phyloP scores from a whole-genome alignment of 2,329 filamentous ascomycete genomes.

The Fusarium euwallaceae region DNA sequence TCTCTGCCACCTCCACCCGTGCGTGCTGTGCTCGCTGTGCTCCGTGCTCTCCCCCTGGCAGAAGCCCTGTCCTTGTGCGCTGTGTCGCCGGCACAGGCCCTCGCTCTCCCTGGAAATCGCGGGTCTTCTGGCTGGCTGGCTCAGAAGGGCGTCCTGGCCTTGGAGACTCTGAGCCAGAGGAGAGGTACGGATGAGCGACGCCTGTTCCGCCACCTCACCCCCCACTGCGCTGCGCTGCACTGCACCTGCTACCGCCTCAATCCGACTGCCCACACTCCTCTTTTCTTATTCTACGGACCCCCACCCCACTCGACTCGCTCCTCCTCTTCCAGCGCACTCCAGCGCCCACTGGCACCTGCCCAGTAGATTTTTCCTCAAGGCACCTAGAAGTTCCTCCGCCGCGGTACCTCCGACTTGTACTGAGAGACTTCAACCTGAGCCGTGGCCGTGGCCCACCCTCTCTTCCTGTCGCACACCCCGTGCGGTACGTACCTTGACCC shows the following conservation, averaged over 20 bases:
- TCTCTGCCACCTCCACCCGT: constrained; percentile 45
- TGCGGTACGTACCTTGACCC: constrained; percentile 27
- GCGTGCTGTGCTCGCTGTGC: constrained; percentile 30
- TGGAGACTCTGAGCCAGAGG: constrained; percentile 1
- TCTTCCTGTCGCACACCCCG: not conserved
- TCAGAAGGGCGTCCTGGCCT: constrained; percentile 1
- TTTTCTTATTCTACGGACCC: constrained; percentile 5
- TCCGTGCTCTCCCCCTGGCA: constrained; percentile 41
- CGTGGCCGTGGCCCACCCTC: not conserved
- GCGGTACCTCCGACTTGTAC: constrained; percentile 47
- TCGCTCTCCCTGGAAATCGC: constrained; percentile 24
- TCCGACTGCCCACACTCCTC: constrained; percentile 25
- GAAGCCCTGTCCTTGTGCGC: constrained; percentile 44
- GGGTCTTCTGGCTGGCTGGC: constrained; percentile 28
- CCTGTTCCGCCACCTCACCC: constrained; percentile 15
- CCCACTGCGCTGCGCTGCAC: constrained; percentile 1
- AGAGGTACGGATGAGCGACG: constrained; percentile 24
- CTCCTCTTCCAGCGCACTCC: constrained; percentile 26
- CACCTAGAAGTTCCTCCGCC: constrained; percentile 19
- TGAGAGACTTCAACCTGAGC: constrained; percentile 33
- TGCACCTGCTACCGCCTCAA: constrained; percentile 9
- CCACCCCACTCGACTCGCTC: constrained; percentile 31
- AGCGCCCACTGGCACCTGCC: constrained; percentile 24
- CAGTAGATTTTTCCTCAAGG: constrained; percentile 20
- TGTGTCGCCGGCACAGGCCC: constrained; percentile 40